These are phyloP conservation scores for Sechiopsis laciniata DNA, from an alignment of 306 rosid species.

Conservation along the genomic window DNA sequence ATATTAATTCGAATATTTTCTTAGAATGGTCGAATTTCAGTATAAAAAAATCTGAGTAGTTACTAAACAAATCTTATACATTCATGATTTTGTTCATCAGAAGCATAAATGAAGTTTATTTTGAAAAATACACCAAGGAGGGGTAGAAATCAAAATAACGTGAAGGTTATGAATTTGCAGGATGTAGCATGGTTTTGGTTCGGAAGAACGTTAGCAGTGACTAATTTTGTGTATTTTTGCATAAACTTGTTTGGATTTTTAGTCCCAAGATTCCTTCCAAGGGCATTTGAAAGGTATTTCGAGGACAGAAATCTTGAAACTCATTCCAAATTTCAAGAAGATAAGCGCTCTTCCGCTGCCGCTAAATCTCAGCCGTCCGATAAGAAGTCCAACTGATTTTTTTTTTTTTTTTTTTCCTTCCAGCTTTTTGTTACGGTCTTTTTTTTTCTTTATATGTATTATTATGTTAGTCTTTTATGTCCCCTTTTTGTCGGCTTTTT, in stretches of 20 bases:
- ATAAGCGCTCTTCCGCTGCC: conserved; percentile 33
- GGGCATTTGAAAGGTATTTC: conserved; percentile 68
- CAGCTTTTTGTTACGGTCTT: neutral
- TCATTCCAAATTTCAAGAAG: conserved; percentile 47
- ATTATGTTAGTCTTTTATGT: neutral
- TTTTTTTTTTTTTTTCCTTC: neutral
- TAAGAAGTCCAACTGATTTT: conserved; percentile 32
- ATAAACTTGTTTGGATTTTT: conserved; percentile 59
- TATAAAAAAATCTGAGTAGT: no score
- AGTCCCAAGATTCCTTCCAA: conserved; percentile 72
- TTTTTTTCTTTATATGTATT: neutral
- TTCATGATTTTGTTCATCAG: no score
- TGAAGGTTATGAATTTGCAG: conserved; percentile 27
- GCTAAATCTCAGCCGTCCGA: conserved; percentile 24
- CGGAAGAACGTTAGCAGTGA: conserved; percentile 53
- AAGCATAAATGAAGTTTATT: neutral
- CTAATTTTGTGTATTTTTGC: conserved; percentile 51
- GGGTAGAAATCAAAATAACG: neutral
- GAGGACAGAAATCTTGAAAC: conserved; percentile 52
- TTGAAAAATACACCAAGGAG: neutral
- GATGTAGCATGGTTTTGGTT: conserved; percentile 70
- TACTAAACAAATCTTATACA: no score
- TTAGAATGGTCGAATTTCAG: no score
- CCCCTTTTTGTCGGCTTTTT: neutral
- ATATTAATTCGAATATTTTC: no score